Conservation (phyloP, 441 rosid species). For the Jatropha multifida region DNA sequence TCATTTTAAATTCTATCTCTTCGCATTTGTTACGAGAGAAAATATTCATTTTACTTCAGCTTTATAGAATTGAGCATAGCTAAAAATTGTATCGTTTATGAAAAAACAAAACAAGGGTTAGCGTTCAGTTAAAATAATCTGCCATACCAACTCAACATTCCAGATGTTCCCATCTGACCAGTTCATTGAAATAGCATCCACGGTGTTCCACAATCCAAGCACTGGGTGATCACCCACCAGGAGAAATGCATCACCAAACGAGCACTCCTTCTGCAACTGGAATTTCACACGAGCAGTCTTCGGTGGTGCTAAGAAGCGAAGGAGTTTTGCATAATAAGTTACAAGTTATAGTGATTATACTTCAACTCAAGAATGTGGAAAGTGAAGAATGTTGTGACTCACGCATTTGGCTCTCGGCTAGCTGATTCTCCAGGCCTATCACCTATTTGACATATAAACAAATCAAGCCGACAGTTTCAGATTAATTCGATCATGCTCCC, state of each 20-base stretch:
- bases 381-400: neutral
- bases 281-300: conserved; percentile 42
- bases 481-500: neutral
- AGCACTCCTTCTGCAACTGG: conserved; percentile 40
- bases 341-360: neutral
- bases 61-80: no score
- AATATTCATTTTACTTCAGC: no score
- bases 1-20: no score
- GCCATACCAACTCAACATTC: conserved; percentile 42
- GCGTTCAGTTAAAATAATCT: no score
- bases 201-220: conserved; percentile 48
- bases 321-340: neutral
- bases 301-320: conserved; percentile 19
- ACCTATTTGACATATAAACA: conserved; percentile 20
- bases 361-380: neutral
- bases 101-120: no score
- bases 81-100: no score
- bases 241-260: conserved; percentile 40
- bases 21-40: no score
- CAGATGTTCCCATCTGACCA: conserved; percentile 53
- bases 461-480: neutral
- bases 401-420: conserved; percentile 17
- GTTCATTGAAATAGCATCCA: conserved; percentile 35
- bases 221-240: conserved; percentile 40
- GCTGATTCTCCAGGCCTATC: conserved; percentile 12